These are phyloP conservation scores for Microbotryum lychnidis-dioicae DNA, from an alignment of 1,284 basidiomycete genomes.

Conservation along the genomic window DNA sequence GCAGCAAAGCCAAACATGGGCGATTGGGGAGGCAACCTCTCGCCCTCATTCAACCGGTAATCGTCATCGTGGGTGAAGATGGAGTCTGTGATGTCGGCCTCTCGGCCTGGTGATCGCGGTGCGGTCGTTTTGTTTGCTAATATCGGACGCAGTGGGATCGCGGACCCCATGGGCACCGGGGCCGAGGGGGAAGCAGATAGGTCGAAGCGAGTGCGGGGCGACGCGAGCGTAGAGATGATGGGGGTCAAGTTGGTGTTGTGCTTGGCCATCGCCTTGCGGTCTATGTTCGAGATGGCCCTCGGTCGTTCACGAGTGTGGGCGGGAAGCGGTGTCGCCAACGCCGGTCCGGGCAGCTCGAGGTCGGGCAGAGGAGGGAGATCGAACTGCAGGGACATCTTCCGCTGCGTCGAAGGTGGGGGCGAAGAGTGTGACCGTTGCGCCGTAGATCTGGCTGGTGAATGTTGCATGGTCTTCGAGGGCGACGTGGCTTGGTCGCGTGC, in stretches of 20 bases:
- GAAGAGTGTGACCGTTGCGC: neutral
- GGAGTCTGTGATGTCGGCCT: slow-evolving; percentile 7
- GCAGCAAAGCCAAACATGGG: slow-evolving; percentile 17
- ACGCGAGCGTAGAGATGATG: neutral
- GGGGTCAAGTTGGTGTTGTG: neutral
- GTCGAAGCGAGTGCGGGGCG: slow-evolving; percentile 14
- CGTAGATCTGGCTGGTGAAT: no score
- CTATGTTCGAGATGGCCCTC: neutral
- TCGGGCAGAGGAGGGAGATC: slow-evolving; percentile 12
- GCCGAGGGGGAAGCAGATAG: slow-evolving; percentile 11
- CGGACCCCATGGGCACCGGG: neutral
- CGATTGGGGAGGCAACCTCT: neutral
- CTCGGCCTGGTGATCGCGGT: neutral
- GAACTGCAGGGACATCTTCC: no score
- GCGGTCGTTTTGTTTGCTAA: slow-evolving; percentile 3
- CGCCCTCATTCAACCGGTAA: neutral
- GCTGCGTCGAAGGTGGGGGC: slow-evolving; percentile 17
- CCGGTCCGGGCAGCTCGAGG: slow-evolving; percentile 19
- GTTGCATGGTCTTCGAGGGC: no score
- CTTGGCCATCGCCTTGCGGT: slow-evolving; percentile 3
- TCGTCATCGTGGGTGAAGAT: slow-evolving; percentile 6
- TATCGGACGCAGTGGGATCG: slow-evolving; percentile 22
- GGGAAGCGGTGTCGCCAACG: neutral
- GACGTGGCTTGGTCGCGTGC: no score
- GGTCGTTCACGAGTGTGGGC: neutral